These are phyloP conservation scores for Apiospora malaysiana DNA, from an alignment of 2,329 filamentous ascomycete species.

Conservation along the genomic window DNA sequence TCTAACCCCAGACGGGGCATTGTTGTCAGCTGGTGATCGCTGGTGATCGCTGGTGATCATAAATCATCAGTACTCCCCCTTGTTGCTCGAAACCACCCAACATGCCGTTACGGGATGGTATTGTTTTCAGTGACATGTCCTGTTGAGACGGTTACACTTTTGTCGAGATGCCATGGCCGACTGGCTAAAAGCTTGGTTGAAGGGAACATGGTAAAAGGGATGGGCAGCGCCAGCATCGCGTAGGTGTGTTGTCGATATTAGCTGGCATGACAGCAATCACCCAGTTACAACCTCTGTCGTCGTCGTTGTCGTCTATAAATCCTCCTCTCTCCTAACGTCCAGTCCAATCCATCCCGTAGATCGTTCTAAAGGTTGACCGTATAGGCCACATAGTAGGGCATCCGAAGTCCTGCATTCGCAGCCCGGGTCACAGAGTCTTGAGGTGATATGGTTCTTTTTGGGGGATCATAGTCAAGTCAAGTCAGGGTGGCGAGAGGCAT, in stretches of 20 bases:
- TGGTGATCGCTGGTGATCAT: slow-evolving; percentile 7
- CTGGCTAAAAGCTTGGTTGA: slow-evolving; percentile 1
- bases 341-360: slow-evolving; percentile 17
- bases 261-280: slow-evolving; percentile 7
- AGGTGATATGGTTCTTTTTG: slow-evolving; percentile 13
- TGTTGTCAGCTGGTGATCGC: slow-evolving; percentile 15
- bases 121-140: neutral
- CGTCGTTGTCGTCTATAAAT: slow-evolving; percentile 1
- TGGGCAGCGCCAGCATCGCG: slow-evolving; percentile 10
- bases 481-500: slow-evolving; percentile 1
- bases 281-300: slow-evolving; percentile 3
- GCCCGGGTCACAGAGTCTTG: slow-evolving; percentile 17
- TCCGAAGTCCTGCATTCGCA: slow-evolving; percentile 16
- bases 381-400: neutral
- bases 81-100: slow-evolving; percentile 5
- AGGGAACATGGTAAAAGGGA: neutral
- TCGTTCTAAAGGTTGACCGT: slow-evolving; percentile 13
- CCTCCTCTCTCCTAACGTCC: neutral
- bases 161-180: slow-evolving; percentile 6
- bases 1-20: neutral
- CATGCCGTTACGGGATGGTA: neutral
- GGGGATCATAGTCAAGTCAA: slow-evolving; percentile 7
- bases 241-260: slow-evolving; percentile 11
- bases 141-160: neutral
- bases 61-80: neutral